These are phyloP conservation scores for Colletotrichum tropicale DNA, from an alignment of 2,329 filamentous ascomycete genomes.

Conservation along the genomic window DNA sequence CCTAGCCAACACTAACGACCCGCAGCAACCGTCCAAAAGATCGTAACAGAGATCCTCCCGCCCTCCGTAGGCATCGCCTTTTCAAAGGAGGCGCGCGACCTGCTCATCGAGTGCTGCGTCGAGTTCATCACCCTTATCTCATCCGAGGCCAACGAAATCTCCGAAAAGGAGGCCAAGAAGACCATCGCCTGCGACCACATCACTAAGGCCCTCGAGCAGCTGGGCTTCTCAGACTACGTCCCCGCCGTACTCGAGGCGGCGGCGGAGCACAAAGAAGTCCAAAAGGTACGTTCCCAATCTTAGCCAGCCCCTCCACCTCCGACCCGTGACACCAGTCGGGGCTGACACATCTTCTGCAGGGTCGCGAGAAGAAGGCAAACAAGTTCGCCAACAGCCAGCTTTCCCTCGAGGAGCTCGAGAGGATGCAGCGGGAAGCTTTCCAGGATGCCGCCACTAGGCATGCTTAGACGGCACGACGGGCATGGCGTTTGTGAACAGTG, in stretches of 20 bases:
- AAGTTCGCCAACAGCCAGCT: constrained; percentile 91
- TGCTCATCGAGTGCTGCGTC: constrained; percentile 97
- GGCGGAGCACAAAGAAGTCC: constrained; percentile 87
- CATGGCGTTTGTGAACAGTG: neutral
- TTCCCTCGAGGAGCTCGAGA: constrained; percentile 90
- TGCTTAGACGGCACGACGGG: neutral
- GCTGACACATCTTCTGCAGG: constrained; percentile 53
- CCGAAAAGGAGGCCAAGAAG: constrained; percentile 98
- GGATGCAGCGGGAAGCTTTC: constrained; percentile 91
- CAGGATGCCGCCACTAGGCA: constrained; percentile 41
- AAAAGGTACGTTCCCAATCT: constrained; percentile 69
- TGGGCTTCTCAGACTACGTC: constrained; percentile 93
- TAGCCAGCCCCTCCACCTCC: neutral
- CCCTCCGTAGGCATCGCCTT: constrained; percentile 79
- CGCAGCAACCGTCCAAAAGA: constrained; percentile 75
- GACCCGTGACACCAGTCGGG: neutral
- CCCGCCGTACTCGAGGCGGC: constrained; percentile 86
- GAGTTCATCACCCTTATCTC: constrained; percentile 99
- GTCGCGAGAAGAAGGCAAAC: constrained; percentile 94
- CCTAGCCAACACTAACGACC: neutral
- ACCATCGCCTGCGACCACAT: constrained; percentile 99
- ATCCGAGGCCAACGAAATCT: constrained; percentile 98
- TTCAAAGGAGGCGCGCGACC: constrained; percentile 91
- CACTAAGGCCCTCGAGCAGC: constrained; percentile 88
- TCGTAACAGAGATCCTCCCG: constrained; percentile 92